Conservation (phyloP, 768 basidiomycete species). For the Tylopilus intermedius region DNA sequence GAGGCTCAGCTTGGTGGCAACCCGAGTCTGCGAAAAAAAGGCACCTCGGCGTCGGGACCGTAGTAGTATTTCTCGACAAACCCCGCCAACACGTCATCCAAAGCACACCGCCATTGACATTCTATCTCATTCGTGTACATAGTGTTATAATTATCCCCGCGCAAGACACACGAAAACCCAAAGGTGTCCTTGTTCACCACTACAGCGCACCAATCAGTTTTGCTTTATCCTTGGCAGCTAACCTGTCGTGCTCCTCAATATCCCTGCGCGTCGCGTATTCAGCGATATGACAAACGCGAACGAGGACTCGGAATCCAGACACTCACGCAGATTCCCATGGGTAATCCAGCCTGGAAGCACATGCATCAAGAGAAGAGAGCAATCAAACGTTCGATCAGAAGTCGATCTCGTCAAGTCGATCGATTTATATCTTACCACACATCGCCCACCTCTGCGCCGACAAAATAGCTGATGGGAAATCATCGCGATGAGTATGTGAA, state of each 20-base stretch:
- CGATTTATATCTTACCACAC: slow-evolving; percentile 52
- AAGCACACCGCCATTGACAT: background rate
- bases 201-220: slow-evolving; percentile 3
- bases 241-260: slow-evolving; percentile 71
- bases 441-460: slow-evolving; percentile 70
- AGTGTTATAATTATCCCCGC: background rate
- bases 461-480: slow-evolving; percentile 56
- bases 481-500: slow-evolving; percentile 4
- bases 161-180: background rate
- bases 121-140: background rate
- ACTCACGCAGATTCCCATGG: slow-evolving; percentile 78
- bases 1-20: background rate
- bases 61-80: background rate
- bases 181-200: background rate
- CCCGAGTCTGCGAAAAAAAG: slow-evolving; percentile 6
- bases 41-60: slow-evolving; percentile 1
- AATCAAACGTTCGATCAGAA: slow-evolving; percentile 12
- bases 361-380: background rate
- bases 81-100: background rate
- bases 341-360: slow-evolving; percentile 63
- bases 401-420: background rate
- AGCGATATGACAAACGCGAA: background rate
- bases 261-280: slow-evolving; percentile 39
- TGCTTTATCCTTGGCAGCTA: slow-evolving; percentile 44
- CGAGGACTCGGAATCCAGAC: background rate